A percentile compares a stretch with the other conserved stretches of the same genome.
phyloP scores from a whole-genome alignment of 805 yeast genomes.

The Nadsonia fulvescens region DNA sequence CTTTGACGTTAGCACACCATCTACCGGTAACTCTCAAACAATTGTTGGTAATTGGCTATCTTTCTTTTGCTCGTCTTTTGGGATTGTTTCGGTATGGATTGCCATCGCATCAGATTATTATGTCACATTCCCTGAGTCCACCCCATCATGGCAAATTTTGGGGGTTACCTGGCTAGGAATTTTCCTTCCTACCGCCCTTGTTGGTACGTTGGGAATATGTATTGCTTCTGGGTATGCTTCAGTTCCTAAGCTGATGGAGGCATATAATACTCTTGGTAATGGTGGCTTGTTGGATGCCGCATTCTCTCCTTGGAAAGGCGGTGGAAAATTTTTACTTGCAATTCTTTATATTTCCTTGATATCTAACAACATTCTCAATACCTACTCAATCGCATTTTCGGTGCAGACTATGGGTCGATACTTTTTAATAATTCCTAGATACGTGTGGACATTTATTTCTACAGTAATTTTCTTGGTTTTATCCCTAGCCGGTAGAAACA shows the following conservation, averaged over 20 bases:
- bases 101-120: constrained; percentile 74
- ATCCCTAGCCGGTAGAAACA: constrained; percentile 58
- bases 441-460: constrained; percentile 50
- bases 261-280: constrained; percentile 42
- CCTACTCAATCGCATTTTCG: constrained; percentile 69
- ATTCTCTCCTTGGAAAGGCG: constrained; percentile 53
- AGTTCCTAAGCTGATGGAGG: constrained; percentile 36
- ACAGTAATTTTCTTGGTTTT: constrained; percentile 49
- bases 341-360: constrained; percentile 56
- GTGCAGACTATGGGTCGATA: constrained; percentile 34
- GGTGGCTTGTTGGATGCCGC: constrained; percentile 59
- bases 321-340: constrained; percentile 59
- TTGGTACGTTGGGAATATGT: constrained; percentile 56
- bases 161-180: constrained; percentile 47
- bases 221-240: constrained; percentile 47
- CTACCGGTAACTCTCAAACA: constrained; percentile 24
- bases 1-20: constrained; percentile 15
- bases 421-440: constrained; percentile 53
- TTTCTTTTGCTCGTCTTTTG: constrained; percentile 53
- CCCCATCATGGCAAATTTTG: constrained; percentile 38
- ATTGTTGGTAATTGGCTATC: constrained; percentile 52
- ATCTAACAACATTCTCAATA: constrained; percentile 66
- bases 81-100: constrained; percentile 82
- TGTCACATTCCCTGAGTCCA: constrained; percentile 57
- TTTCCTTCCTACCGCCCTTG: constrained; percentile 54